These are phyloP conservation scores for Dothideomycetes sp. DNA, from an alignment of 2,329 filamentous ascomycete species.

Conservation along the genomic window DNA sequence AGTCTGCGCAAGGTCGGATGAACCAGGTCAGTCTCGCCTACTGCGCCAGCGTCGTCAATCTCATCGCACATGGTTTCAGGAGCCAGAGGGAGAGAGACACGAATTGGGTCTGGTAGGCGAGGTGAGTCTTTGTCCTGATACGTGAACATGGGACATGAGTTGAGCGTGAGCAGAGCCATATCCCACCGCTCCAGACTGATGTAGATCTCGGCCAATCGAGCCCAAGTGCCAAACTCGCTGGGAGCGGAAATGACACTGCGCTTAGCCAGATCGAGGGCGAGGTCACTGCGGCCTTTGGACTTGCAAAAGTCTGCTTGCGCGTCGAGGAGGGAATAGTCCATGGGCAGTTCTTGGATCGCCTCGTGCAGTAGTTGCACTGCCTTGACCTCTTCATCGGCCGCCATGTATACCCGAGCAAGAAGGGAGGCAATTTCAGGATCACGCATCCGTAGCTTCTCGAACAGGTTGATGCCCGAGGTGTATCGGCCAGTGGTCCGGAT, in stretches of 20 bases:
- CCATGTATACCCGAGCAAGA: slow-evolving; percentile 79
- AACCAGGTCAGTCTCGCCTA: slow-evolving; percentile 71
- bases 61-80: slow-evolving; percentile 87
- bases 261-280: slow-evolving; percentile 88
- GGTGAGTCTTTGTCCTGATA: slow-evolving; percentile 98
- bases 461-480: slow-evolving; percentile 90
- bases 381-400: slow-evolving; percentile 95
- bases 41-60: slow-evolving; percentile 78
- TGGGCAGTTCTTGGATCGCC: slow-evolving; percentile 79
- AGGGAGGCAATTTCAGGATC: slow-evolving; percentile 92
- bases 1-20: slow-evolving; percentile 78
- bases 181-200: slow-evolving; percentile 94
- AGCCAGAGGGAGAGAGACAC: slow-evolving; percentile 76
- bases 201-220: slow-evolving; percentile 84
- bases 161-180: slow-evolving; percentile 83
- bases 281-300: slow-evolving; percentile 73
- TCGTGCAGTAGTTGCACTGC: slow-evolving; percentile 81
- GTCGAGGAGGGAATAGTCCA: slow-evolving; percentile 96
- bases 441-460: slow-evolving; percentile 83
- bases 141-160: slow-evolving; percentile 99
- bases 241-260: slow-evolving; percentile 89
- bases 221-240: slow-evolving; percentile 96
- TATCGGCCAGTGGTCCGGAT: slow-evolving; percentile 92
- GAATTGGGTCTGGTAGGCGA: slow-evolving; percentile 82
- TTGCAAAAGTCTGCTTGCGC: slow-evolving; percentile 87